Evolutionary conservation across 2,329 filamentous ascomycete species (phyloP), one percentile per base, ranked within the genome.

Genomic region (Coleophoma crateriformis): DNA sequence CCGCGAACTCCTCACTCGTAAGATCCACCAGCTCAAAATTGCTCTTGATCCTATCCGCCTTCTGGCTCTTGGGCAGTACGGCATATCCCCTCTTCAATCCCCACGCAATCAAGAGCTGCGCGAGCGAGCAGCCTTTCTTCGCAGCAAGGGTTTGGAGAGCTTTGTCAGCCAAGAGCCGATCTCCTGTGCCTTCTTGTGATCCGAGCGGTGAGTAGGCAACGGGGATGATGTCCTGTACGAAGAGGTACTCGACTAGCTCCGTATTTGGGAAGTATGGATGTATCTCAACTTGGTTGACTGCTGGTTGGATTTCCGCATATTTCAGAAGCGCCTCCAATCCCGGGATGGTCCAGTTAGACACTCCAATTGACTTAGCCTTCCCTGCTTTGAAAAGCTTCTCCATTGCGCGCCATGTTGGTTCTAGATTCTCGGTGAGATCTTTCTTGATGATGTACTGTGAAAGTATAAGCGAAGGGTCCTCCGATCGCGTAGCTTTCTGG

Each of bases 261-360:
- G 87, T 79, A 69, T 90, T 86, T 3, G 71, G 68, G 49, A 87
- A 73, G 64, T 87, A 87, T 0, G 87, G 86, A 68, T 92, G 85
- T 61, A 80, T 83, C 71, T 92, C 88, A 47, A 78, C 67, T 62
- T 79, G 75, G 65, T 78, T 77, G 46, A 77, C 68, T n/a, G 68
- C 60, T 0, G 75, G 76, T 55, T 67, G 69, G 61, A 78, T 69
- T 48, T 70, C 65, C 49, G 74, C 74, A n/a, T 67, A 67, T 34
- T 56, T 55, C 20, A 78, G 67, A 11, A 84, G 69, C 48, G 77
- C 65, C 58, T 82, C 69, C 33, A 84, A 74, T 48, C 73, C 72
- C n/a, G 67, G 56, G 35, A 73, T 69, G 33, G 71, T 77, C 66
- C 75, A 83, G 69, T 84, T 84, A 54, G 74, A 78, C 34, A 84